phyloP scores from a whole-genome alignment of 192 early-diverging fungal species.

The Irineochytrium annulatum region DNA sequence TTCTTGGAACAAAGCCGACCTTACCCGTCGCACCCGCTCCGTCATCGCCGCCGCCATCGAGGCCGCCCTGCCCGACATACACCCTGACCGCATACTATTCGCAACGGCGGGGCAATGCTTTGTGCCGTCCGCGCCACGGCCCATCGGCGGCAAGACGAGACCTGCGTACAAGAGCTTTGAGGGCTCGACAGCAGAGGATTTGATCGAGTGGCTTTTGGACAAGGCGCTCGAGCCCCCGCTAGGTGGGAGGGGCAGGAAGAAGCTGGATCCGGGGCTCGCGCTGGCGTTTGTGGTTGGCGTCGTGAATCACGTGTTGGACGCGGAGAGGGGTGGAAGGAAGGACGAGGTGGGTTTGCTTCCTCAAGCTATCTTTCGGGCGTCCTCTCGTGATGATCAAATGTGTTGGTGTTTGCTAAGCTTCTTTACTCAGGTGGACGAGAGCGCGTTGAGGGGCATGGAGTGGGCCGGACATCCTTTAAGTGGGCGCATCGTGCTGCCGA shows the following conservation, averaged over 20 bases:
- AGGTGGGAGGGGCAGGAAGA: not conserved
- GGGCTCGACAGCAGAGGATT: not conserved
- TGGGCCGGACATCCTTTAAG: too few relatives aligned
- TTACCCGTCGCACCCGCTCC: too few relatives aligned
- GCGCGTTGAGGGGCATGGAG: too few relatives aligned
- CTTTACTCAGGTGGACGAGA: too few relatives aligned
- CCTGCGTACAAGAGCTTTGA: not conserved
- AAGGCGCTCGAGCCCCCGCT: constrained; percentile 1
- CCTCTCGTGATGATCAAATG: too few relatives aligned
- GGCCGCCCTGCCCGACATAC: too few relatives aligned
- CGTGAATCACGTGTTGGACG: not conserved
- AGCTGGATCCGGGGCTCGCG: not conserved
- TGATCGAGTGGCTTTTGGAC: not conserved
- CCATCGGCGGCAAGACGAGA: not conserved
- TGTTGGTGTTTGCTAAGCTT: too few relatives aligned
- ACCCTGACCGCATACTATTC: constrained; percentile 1
- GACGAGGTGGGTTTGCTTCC: constrained; percentile 4
- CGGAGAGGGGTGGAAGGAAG: not conserved
- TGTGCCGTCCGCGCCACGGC: not conserved
- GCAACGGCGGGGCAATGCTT: not conserved
- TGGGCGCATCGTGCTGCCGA: too few relatives aligned
- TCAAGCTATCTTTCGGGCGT: too few relatives aligned
- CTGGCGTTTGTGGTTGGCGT: not conserved
- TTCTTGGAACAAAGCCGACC: too few relatives aligned
- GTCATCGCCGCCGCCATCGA: too few relatives aligned